Evolutionary conservation across 2,329 filamentous ascomycete species (phyloP).

Genomic region (Fusarium paranaense): DNA sequence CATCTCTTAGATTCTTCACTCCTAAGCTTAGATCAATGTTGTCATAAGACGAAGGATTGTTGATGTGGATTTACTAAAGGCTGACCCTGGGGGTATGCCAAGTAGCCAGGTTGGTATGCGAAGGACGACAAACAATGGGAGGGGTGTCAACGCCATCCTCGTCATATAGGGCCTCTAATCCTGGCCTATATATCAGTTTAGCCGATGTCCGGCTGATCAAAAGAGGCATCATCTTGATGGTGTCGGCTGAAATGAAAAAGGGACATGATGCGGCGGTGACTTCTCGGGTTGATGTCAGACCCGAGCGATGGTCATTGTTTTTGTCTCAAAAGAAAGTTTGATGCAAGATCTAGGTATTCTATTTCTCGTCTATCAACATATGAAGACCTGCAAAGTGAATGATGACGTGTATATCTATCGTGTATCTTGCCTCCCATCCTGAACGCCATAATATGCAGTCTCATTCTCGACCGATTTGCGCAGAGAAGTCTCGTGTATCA

Average conservation of each 20-base stretch:
- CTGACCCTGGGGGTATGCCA: background rate
- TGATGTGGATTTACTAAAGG: background rate
- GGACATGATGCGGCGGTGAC: background rate
- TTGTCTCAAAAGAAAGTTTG: background rate
- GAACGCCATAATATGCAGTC: background rate
- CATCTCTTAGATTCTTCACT: background rate
- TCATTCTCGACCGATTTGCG: background rate
- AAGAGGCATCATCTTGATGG: background rate
- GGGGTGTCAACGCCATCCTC: background rate
- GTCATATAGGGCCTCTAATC: background rate
- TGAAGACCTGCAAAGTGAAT: background rate
- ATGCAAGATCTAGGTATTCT: background rate
- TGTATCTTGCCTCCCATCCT: background rate
- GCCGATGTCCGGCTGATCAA: background rate
- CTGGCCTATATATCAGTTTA: background rate
- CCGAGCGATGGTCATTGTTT: background rate
- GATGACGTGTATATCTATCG: background rate
- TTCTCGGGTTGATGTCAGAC: background rate
- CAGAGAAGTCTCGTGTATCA: background rate
- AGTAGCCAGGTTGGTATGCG: background rate
- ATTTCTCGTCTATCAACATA: background rate
- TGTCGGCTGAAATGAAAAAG: background rate
- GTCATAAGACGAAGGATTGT: background rate
- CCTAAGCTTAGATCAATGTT: background rate
- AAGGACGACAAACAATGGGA: background rate